These are phyloP conservation scores for Schwanniomyces sp. DNA, from an alignment of 805 yeast genomes.

Conservation along the genomic window DNA sequence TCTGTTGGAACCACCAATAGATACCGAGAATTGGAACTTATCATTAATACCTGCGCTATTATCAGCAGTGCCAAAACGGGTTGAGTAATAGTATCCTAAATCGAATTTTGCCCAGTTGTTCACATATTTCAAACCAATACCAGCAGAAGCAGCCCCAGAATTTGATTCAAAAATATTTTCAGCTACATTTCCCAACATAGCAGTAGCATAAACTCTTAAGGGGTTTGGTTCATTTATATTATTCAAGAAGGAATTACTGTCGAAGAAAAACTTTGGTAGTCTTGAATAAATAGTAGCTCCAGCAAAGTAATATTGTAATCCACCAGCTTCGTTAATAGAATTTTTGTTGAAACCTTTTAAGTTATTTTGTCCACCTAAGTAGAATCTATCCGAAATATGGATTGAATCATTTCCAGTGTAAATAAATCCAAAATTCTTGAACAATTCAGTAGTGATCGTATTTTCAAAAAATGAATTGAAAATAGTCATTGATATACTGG, in stretches of 20 bases:
- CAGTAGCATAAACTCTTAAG: slow-evolving; percentile 55
- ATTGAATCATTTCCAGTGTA: slow-evolving; percentile 36
- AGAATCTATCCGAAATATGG: slow-evolving; percentile 78
- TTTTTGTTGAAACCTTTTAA: slow-evolving; percentile 69
- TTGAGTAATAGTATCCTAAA: slow-evolving; percentile 36
- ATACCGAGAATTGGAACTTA: slow-evolving; percentile 38
- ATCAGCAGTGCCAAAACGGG: slow-evolving; percentile 17
- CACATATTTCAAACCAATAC: slow-evolving; percentile 38
- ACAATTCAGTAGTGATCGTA: slow-evolving; percentile 48
- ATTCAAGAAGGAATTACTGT: slow-evolving; percentile 8
- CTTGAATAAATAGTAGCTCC: slow-evolving; percentile 61
- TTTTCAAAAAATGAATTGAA: slow-evolving; percentile 46
- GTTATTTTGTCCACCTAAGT: slow-evolving; percentile 76
- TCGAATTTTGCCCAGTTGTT: slow-evolving; percentile 42
- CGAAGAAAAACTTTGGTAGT: slow-evolving; percentile 47
- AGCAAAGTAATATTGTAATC: slow-evolving; percentile 56
- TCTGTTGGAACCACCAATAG: slow-evolving; percentile 38
- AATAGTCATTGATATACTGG: slow-evolving; percentile 25
- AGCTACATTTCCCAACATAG: slow-evolving; percentile 63
- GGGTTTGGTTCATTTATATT: slow-evolving; percentile 27
- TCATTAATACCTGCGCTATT: slow-evolving; percentile 29
- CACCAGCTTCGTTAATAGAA: slow-evolving; percentile 76
- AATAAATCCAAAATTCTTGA: slow-evolving; percentile 57
- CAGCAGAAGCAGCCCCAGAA: slow-evolving; percentile 24
- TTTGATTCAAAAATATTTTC: slow-evolving; percentile 23